Conservation (phyloP, 2,329 filamentous ascomycete species). For the Thelonectria discophora region DNA sequence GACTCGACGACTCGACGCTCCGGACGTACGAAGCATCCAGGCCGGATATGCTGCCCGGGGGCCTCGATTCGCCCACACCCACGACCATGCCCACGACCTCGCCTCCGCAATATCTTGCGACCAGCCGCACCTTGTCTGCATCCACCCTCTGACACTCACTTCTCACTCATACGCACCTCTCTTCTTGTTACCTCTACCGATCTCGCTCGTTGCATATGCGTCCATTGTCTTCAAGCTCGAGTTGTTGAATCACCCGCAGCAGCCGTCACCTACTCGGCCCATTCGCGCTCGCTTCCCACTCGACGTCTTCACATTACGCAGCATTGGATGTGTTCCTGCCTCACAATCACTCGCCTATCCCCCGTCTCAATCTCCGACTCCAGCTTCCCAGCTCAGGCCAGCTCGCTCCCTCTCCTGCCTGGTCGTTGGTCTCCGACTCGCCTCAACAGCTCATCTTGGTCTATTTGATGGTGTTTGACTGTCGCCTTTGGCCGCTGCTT, state of each 20-base stretch:
- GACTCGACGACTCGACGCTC: conserved; percentile 35
- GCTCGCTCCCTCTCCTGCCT: neutral
- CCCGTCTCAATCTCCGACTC: conserved; percentile 7
- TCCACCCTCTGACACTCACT: conserved; percentile 35
- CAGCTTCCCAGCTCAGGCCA: neutral
- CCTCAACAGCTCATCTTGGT: neutral
- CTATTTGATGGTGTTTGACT: conserved; percentile 19
- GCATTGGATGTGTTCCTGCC: conserved; percentile 2
- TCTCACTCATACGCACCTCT: conserved; percentile 18
- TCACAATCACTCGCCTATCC: conserved; percentile 10
- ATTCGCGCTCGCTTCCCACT: neutral
- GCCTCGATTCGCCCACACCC: conserved; percentile 39
- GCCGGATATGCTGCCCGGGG: conserved; percentile 33
- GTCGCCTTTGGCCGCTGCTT: conserved; percentile 26
- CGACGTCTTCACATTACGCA: conserved; percentile 4
- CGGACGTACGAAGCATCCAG: conserved; percentile 7
- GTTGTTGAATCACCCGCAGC: neutral
- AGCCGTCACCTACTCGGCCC: neutral
- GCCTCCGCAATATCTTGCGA: conserved; percentile 45
- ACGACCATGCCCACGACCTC: conserved; percentile 28
- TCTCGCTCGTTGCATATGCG: neutral
- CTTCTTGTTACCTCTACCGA: neutral
- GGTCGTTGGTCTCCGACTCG: conserved; percentile 9
- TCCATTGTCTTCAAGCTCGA: neutral
- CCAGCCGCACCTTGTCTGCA: conserved; percentile 39